Evolutionary conservation across 2,329 filamentous ascomycete species (phyloP), one percentile per base, ranked within the genome.

Genomic region (Cyanodermella asteris): DNA sequence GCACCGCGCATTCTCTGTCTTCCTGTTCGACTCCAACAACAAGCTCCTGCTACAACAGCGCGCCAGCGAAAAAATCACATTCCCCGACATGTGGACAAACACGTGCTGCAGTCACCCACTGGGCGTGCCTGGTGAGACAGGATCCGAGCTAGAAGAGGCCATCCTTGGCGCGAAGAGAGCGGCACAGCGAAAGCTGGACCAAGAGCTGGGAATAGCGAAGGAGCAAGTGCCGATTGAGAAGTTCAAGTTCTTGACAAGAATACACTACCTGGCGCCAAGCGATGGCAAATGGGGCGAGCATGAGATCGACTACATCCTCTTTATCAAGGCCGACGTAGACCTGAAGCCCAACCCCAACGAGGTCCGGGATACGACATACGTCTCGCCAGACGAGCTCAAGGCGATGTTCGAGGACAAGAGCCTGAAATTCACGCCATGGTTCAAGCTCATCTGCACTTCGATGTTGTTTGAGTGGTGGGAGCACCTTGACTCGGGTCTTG

Each of bases 31-130:
- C 55, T 73, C 77, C 33, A 64, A 87, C 46, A 90, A 93, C 51
- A 74, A 81, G 40, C 61, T 94, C 31, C 73, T 97, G 22, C 69
- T 97, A 25, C 87, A 97, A 55, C 87, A 94, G 59, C 76, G 87
- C 37, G 87, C 87, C 15, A 59, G 71, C 20, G 84, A 94, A 57
- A 97, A 97, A 61, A 97, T 97, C 45, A 97, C 87, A 5, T 97
- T 97, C 55, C 84, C 87, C 24, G 80, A 91, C 47, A 82, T 93
- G 73, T 97, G 87, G 87, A 97, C 87, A 35, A 97, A 97, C 55
- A 97, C 87, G 16, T 97, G 87, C 64, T 97, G 87, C 61, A 97
- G 87, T 19, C 87, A 97, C 51, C 87, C 87, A 5, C 64, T 97
- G 32, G 77, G 78, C 28, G 75, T 93, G 36, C 76, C 87, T 6